Conservation (phyloP, 1,284 basidiomycete genomes). For the Tilletia caries region DNA sequence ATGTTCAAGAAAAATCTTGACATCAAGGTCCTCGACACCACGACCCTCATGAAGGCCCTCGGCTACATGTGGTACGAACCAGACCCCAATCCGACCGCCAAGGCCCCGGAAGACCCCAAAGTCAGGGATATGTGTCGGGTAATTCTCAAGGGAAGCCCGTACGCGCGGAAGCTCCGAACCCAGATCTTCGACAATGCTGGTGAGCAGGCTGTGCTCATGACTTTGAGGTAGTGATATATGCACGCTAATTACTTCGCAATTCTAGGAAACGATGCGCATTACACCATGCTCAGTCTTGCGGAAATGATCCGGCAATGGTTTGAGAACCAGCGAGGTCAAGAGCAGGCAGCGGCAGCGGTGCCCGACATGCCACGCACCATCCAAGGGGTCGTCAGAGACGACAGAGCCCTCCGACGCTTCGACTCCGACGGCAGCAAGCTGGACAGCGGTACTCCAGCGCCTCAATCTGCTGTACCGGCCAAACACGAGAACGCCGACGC, state of each 20-base stretch:
- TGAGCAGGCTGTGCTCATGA: background rate
- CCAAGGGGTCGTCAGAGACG: background rate
- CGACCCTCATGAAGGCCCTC: conserved; percentile 1
- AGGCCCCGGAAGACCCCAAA: background rate
- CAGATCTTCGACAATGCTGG: conserved; percentile 4
- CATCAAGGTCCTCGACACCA: conserved; percentile 3
- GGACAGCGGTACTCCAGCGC: no score
- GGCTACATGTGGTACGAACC: background rate
- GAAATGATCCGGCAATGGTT: background rate
- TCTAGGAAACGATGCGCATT: conserved; percentile 6
- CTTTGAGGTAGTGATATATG: no score
- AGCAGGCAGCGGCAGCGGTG: background rate
- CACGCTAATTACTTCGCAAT: background rate
- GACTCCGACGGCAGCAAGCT: no score
- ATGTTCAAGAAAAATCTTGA: background rate
- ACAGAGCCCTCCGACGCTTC: no score
- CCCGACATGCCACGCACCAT: background rate
- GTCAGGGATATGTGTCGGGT: background rate
- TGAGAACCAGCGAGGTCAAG: background rate
- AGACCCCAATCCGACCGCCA: background rate
- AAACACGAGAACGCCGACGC: no score
- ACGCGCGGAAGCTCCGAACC: background rate
- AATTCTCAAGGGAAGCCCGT: background rate
- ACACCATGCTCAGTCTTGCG: background rate
- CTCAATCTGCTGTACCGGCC: no score